These are phyloP conservation scores for Oropetium thomaeum DNA, from an alignment of 176 grass and related monocot genomes.

Conservation along the genomic window DNA sequence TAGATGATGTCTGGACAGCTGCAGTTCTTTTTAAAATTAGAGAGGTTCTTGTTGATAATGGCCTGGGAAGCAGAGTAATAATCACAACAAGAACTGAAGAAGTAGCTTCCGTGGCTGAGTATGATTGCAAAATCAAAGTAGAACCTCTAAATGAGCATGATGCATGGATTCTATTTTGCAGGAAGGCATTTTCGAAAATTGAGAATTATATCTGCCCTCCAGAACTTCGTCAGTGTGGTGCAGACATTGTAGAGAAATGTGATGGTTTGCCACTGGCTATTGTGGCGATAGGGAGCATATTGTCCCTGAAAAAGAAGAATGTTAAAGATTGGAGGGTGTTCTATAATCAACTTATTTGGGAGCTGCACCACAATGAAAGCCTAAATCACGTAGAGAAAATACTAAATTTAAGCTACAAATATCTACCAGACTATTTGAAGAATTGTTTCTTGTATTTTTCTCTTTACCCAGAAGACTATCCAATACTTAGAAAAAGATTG, in stretches of 20 bases:
- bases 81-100: constrained; percentile 33
- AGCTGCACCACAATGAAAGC: constrained; percentile 35
- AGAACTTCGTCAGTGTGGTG: constrained; percentile 12
- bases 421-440: constrained; percentile 48
- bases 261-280: constrained; percentile 53
- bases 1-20: constrained; percentile 45
- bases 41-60: constrained; percentile 14
- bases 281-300: constrained; percentile 37
- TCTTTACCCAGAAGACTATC: constrained; percentile 56
- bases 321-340: constrained; percentile 31
- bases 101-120: constrained; percentile 36
- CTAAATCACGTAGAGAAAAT: constrained; percentile 34
- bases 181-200: constrained; percentile 26
- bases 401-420: constrained; percentile 50
- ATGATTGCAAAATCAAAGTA: constrained; percentile 23
- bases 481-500: constrained; percentile 21
- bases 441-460: constrained; percentile 56
- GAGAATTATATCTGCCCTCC: constrained; percentile 17
- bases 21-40: background rate
- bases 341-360: constrained; percentile 35
- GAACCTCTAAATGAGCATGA: constrained; percentile 5
- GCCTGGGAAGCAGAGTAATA: constrained; percentile 28
- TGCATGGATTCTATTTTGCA: constrained; percentile 46
- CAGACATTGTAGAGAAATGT: constrained; percentile 37
- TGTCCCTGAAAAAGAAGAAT: background rate